Conservation (phyloP, 495 filamentous ascomycete genomes). For the Schizothecium vesticola region DNA sequence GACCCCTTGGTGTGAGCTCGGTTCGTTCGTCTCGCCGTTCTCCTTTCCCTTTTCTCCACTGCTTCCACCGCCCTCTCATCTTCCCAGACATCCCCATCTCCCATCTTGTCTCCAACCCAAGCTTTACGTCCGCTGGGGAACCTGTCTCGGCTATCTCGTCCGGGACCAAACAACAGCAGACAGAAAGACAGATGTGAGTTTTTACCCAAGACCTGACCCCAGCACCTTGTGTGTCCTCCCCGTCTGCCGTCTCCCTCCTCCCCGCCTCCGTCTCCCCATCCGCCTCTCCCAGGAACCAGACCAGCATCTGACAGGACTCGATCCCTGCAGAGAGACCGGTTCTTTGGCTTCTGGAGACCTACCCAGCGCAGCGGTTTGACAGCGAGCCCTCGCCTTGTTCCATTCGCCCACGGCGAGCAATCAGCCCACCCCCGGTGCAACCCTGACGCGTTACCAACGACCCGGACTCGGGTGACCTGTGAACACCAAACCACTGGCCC, state of each 20-base stretch:
- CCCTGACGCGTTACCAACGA: conserved; percentile 15
- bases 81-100: neutral
- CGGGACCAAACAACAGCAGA: neutral
- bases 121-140: neutral
- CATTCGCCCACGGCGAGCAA: conserved; percentile 3
- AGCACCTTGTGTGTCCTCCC: neutral
- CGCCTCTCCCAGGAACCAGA: neutral
- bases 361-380: conserved; percentile 21
- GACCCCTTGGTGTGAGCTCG: neutral
- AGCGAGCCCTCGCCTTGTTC: conserved; percentile 7
- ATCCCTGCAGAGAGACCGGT: neutral
- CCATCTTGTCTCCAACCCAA: neutral
- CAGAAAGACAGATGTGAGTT: neutral
- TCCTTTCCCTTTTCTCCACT: neutral
- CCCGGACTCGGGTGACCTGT: conserved; percentile 8
- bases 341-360: neutral
- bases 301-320: neutral
- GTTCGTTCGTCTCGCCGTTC: neutral
- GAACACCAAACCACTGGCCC: neutral
- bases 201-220: neutral
- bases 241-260: neutral
- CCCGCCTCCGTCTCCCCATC: neutral
- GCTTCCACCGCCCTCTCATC: neutral
- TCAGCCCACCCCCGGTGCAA: conserved; percentile 6
- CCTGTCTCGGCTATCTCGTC: neutral